Base-by-base conservation (phyloP, 75 land plant species). In the Cryptomeria japonica region DNA sequence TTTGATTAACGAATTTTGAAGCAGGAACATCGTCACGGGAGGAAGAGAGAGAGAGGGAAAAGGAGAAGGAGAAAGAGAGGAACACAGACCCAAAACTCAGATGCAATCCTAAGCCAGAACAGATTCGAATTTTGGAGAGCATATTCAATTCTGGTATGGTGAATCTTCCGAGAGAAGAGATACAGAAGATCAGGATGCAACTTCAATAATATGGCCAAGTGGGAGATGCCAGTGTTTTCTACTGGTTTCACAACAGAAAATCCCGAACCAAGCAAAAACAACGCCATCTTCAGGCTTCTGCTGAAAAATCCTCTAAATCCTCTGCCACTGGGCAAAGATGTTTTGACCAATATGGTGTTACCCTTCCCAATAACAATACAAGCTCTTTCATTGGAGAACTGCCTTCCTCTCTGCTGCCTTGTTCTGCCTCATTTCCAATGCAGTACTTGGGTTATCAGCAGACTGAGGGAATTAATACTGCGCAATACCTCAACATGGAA, bases 161-260 rank as follows among this genome's bases (percentile, higher is more conserved):
- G 79, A 95, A 93, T 42, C 98, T 97, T 10, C 90, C 93, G 1
- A 83, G 93, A 61, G 96, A 96, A 53, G 94, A 95, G 87, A 95
- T 96, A 37, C 55, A 90, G 18, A 91, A 86, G 80, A 96, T 96
- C 89, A 87, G 96, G 49, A 90, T 86, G 64, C 95, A 90, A 44
- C 88, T 96, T 8, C 96, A 94, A 85, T 92, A 95, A 84, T 95
- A 89, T 84, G 98, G 98, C 32, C 95, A 92, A 61, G 94, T 96
- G 25, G 98, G 93, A 1, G 97, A 96, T 31, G 97, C 94, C 49
- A 96, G 94, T 83, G 97, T 96, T 79, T 96, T 96, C 91, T 96
- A 95, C 83, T 96, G 98, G 98, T 96, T 96, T 86, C 98, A 96
- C 36, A 96, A 96, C 92, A 83, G 95, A n/a, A 95, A 95, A 47